Conservation (phyloP, 2,329 filamentous ascomycete species). For the Xylaria sp. region DNA sequence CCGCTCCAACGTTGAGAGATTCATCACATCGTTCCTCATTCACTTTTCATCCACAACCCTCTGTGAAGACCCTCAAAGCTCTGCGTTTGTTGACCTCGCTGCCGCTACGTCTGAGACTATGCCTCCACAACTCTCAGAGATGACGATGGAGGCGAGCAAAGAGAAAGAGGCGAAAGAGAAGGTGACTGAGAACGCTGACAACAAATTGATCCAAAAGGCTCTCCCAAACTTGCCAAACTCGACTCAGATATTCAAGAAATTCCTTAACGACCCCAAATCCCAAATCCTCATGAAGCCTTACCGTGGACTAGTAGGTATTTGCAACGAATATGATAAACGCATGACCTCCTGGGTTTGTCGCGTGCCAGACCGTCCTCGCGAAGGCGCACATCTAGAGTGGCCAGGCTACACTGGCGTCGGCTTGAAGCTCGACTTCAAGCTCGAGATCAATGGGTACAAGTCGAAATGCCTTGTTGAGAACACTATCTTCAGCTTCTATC, state of each 20-base stretch:
- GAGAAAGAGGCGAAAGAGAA: neutral
- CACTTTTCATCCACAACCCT: neutral
- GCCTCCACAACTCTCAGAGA: neutral
- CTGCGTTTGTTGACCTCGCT: neutral
- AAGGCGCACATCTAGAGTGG: constrained; percentile 18
- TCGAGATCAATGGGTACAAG: neutral
- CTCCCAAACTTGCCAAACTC: neutral
- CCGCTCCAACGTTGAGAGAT: neutral
- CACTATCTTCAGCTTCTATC: constrained; percentile 16
- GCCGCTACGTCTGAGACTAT: neutral
- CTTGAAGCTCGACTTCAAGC: constrained; percentile 6
- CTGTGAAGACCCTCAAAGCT: neutral
- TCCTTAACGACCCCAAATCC: neutral
- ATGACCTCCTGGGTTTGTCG: neutral
- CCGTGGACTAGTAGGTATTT: neutral
- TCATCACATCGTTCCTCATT: neutral
- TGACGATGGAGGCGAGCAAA: neutral
- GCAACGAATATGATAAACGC: neutral
- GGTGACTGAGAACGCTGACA: neutral
- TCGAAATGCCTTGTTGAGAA: constrained; percentile 3
- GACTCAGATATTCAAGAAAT: neutral
- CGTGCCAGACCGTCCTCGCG: neutral
- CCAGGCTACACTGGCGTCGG: constrained; percentile 1
- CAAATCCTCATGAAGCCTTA: neutral
- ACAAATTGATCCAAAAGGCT: neutral